These are phyloP conservation scores for Thraustochytrium sp. DNA, from an alignment of 352 stramenopile genomes.

Conservation along the genomic window DNA sequence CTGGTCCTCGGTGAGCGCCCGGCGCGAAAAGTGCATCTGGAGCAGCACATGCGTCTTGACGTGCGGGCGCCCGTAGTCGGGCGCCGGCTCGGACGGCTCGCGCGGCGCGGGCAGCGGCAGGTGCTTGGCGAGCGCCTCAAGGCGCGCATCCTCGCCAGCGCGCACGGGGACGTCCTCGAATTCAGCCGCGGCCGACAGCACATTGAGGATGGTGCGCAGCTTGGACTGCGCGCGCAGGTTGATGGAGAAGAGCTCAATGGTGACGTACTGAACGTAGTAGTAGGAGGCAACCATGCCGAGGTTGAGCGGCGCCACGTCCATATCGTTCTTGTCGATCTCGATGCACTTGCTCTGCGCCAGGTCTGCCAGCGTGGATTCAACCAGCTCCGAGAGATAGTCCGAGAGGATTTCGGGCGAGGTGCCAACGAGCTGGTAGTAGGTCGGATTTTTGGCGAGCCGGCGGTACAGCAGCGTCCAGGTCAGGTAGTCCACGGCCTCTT, in stretches of 20 bases:
- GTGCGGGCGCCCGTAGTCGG: constrained; percentile 81
- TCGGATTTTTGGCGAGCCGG: constrained; percentile 97
- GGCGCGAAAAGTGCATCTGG: constrained; percentile 92
- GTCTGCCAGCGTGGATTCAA: constrained; percentile 92
- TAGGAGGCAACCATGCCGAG: constrained; percentile 98
- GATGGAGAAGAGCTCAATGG: constrained; percentile 96
- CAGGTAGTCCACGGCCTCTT: constrained; percentile 98
- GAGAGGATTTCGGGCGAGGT: constrained; percentile 82
- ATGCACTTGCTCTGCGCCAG: constrained; percentile 93
- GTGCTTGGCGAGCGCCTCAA: constrained; percentile 86
- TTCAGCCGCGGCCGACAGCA: constrained; percentile 91
- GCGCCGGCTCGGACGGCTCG: constrained; percentile 31
- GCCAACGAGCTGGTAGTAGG: constrained; percentile 97
- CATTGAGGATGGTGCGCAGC: constrained; percentile 87
- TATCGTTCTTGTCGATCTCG: constrained; percentile 74
- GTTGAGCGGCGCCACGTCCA: constrained; percentile 83
- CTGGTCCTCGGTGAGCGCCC: constrained; percentile 81
- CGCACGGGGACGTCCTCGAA: constrained; percentile 85
- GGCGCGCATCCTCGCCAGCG: constrained; percentile 75
- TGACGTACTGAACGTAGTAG: constrained; percentile 99
- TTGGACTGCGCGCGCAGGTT: constrained; percentile 94
- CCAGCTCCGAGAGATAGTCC: constrained; percentile 96
- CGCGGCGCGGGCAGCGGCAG: neutral
- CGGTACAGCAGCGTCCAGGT: constrained; percentile 99
- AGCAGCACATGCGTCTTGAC: constrained; percentile 94